These are phyloP conservation scores for Ophiosphaerella korrae DNA, from an alignment of 2,329 filamentous ascomycete genomes.

Conservation along the genomic window DNA sequence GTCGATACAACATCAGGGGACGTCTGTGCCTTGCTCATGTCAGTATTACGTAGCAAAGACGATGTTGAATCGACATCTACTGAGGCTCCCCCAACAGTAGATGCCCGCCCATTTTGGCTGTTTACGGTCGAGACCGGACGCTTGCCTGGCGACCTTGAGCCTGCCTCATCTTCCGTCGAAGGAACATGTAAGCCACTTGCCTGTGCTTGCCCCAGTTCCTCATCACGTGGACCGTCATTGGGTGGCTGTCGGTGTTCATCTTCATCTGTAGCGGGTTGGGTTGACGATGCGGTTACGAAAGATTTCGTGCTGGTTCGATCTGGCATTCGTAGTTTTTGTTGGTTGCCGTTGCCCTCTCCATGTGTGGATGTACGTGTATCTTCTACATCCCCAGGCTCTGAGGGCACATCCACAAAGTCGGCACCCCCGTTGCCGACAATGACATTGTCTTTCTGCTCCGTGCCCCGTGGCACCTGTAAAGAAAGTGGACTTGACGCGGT, in stretches of 20 bases:
- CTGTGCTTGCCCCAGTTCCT: conserved; percentile 27
- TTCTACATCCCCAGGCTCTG: conserved; percentile 38
- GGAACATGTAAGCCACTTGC: conserved; percentile 40
- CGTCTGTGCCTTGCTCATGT: conserved; percentile 37
- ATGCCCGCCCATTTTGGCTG: conserved; percentile 31
- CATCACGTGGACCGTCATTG: conserved; percentile 5
- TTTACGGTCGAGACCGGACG: conserved; percentile 35
- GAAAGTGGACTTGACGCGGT: conserved; percentile 33
- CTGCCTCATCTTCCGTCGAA: conserved; percentile 18
- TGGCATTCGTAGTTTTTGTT: conserved; percentile 8
- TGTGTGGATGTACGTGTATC: conserved; percentile 24
- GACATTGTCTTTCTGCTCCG: conserved; percentile 28
- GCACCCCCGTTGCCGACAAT: conserved; percentile 22
- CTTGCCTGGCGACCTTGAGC: conserved; percentile 29
- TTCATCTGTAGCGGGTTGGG: conserved; percentile 10
- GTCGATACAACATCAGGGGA: conserved; percentile 23
- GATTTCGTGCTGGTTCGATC: conserved; percentile 39
- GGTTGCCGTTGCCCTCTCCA: conserved; percentile 18
- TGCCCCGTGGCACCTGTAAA: conserved; percentile 36
- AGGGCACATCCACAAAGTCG: conserved; percentile 36
- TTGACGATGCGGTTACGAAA: conserved; percentile 40
- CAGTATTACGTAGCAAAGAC: conserved; percentile 44
- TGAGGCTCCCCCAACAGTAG: conserved; percentile 34
- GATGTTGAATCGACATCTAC: conserved; percentile 45
- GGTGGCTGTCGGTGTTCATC: conserved; percentile 6